Evolutionary conservation across 2,329 filamentous ascomycete genomes (phyloP), one percentile per base, ranked within the genome.

Genomic region (Cyphellophora attinorum): DNA sequence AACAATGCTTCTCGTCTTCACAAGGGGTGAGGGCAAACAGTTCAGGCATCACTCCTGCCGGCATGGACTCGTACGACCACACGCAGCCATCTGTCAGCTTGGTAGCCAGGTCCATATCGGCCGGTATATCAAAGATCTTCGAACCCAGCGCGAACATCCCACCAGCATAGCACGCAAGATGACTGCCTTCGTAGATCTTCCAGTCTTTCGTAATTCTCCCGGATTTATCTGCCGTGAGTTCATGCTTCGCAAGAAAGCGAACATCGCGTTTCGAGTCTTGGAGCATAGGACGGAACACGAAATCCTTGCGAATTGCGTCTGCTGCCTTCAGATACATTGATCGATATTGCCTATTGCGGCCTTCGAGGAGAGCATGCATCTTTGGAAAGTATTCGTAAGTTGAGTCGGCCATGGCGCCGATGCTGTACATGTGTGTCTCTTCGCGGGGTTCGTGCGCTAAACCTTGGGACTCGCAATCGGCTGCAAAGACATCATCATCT

Each of bases 81-180:
- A 77, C 66, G 49, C 74, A 79, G 3, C 69, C 70, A 37, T 78
- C 66, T 0, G 72, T 70, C 29, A 79, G 57, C 47, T 74, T 70
- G 28, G 62, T 59, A 8, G 70, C 75, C 33, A 76, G 65, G 1
- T 64, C 57, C 40, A 78, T 57, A 45, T 79, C 72, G 11, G 57
- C 56, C 3, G 66, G 54, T n/a, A 70, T 60, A 11, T 62, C 55
- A 51, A 77, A 76, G 2, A 77, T 49, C 46, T 68, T 72, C 29
- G 72, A 67, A 17, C 73, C 74, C 0, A 79, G 53, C 1, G 68
- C 74, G 40, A 76, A 70, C 73, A 78, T 78, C 34, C 73, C 74
- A 8, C 74, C 74, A 1, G 68, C 62, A 48, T 74, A 78, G 56
- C 74, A 79, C 15, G 61, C 64, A 11, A 78, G 60, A 51, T 79